Conservation (phyloP, 2,329 filamentous ascomycete genomes). For the Alternaria sp. region DNA sequence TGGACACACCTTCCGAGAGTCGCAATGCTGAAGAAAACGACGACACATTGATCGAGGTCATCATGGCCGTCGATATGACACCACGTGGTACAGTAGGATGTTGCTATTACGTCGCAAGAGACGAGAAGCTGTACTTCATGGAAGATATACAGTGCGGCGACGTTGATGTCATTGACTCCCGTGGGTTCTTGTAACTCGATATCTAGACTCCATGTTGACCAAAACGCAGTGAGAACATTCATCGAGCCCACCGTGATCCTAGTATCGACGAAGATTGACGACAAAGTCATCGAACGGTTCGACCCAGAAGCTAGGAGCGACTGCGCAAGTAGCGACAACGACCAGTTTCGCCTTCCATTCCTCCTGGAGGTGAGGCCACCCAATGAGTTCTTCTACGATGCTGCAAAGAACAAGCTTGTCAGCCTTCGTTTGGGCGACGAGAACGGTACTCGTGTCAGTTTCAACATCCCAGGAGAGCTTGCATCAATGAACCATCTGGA, state of each 20-base stretch:
- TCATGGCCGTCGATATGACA: slow-evolving; percentile 81
- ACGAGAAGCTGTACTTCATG: slow-evolving; percentile 75
- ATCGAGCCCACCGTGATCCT: slow-evolving; percentile 68
- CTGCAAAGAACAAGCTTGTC: slow-evolving; percentile 70
- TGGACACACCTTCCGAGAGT: slow-evolving; percentile 5
- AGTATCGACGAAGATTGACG: slow-evolving; percentile 62
- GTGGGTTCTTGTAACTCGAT: slow-evolving; percentile 39
- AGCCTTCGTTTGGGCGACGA: slow-evolving; percentile 62
- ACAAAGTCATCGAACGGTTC: slow-evolving; percentile 54
- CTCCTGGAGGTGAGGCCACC: slow-evolving; percentile 72
- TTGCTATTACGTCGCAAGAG: slow-evolving; percentile 76
- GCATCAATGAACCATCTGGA: slow-evolving; percentile 46
- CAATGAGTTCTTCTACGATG: slow-evolving; percentile 73
- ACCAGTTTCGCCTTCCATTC: slow-evolving; percentile 63
- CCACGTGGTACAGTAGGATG: slow-evolving; percentile 78
- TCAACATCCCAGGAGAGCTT: slow-evolving; percentile 68
- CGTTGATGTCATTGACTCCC: slow-evolving; percentile 63
- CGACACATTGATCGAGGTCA: slow-evolving; percentile 68
- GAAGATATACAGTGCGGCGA: slow-evolving; percentile 75
- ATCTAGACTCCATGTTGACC: background rate
- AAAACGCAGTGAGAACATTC: slow-evolving; percentile 62
- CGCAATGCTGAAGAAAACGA: slow-evolving; percentile 51
- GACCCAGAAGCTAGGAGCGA: slow-evolving; percentile 51
- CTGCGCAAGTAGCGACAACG: slow-evolving; percentile 43
- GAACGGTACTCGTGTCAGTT: slow-evolving; percentile 57